phyloP scores from a whole-genome alignment of 495 filamentous ascomycete genomes.

The Penicillium coprophilum region DNA sequence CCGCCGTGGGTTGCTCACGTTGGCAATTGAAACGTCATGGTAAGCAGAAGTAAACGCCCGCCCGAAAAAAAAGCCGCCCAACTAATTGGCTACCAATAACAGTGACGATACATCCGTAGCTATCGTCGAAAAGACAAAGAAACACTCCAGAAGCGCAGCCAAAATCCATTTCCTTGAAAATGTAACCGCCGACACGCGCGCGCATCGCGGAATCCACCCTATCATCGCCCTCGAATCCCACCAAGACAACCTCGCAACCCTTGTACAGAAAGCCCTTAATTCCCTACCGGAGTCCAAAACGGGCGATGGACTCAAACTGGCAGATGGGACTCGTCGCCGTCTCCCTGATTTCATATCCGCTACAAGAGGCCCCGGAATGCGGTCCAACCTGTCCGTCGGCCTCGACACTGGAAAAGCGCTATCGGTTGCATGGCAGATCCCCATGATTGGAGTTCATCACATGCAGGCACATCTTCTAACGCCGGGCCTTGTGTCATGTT shows the following conservation, averaged over 20 bases:
- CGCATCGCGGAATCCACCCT: slow-evolving; percentile 76
- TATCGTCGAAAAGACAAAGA: slow-evolving; percentile 61
- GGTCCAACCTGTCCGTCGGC: slow-evolving; percentile 67
- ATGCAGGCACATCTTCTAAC: slow-evolving; percentile 97
- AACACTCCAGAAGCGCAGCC: slow-evolving; percentile 32
- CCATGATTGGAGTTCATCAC: slow-evolving; percentile 84
- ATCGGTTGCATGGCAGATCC: slow-evolving; percentile 75
- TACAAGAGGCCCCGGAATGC: slow-evolving; percentile 89
- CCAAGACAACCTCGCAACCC: slow-evolving; percentile 59
- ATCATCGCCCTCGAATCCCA: slow-evolving; percentile 70
- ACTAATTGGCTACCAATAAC: slow-evolving; percentile 15
- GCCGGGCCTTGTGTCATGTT: slow-evolving; percentile 70
- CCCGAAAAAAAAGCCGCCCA: slow-evolving; percentile 1
- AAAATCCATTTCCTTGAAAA: slow-evolving; percentile 78
- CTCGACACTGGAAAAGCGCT: slow-evolving; percentile 87
- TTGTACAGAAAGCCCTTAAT: slow-evolving; percentile 64
- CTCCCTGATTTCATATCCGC: slow-evolving; percentile 80
- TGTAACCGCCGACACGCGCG: slow-evolving; percentile 71
- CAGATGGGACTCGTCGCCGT: slow-evolving; percentile 33
- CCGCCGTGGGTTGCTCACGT: slow-evolving; percentile 58
- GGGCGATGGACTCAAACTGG: slow-evolving; percentile 18
- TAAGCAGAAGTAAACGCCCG: slow-evolving; percentile 24
- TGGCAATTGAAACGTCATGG: slow-evolving; percentile 95
- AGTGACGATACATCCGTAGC: slow-evolving; percentile 95
- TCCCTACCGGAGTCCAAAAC: slow-evolving; percentile 46